Percentiles rank a stretch among this genome's conserved stretches.
Conservation (phyloP, 306 rosid genomes). For the Fagus sylvatica region DNA sequence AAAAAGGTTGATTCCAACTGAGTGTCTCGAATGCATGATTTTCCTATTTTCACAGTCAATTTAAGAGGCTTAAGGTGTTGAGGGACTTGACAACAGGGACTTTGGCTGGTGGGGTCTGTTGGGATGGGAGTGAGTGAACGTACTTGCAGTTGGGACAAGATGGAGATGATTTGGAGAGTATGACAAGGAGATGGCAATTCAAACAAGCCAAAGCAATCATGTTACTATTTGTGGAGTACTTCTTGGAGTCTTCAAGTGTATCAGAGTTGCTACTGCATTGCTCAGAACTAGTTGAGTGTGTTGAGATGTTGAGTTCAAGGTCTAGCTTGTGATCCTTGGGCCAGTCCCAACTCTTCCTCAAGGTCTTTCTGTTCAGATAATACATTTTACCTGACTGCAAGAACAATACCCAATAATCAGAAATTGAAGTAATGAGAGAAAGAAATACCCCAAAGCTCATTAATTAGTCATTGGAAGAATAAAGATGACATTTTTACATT, state of each 20-base stretch:
- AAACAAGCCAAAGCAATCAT: slow-evolving; percentile 55
- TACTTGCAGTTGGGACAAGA: slow-evolving; percentile 54
- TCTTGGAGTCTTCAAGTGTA: neutral
- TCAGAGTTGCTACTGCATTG: neutral
- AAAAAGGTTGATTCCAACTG: neutral
- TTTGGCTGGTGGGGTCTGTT: neutral
- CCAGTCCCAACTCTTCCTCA: slow-evolving; percentile 43
- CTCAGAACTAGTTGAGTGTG: slow-evolving; percentile 12
- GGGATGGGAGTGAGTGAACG: slow-evolving; percentile 37
- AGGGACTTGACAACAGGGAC: neutral
- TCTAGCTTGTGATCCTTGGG: slow-evolving; percentile 39
- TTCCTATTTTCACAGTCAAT: neutral
- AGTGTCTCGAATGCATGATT: neutral
- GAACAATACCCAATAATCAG: neutral
- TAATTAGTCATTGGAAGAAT: too few relatives aligned
- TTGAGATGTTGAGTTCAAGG: slow-evolving; percentile 48
- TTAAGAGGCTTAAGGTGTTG: slow-evolving; percentile 20
- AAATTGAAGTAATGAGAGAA: neutral
- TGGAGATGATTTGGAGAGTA: slow-evolving; percentile 48
- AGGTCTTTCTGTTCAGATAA: slow-evolving; percentile 47
- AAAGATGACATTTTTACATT: too few relatives aligned
- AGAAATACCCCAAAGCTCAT: neutral
- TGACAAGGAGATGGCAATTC: slow-evolving; percentile 51
- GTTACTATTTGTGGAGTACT: slow-evolving; percentile 7
- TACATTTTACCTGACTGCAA: slow-evolving; percentile 49